phyloP scores from a whole-genome alignment of 805 yeast genomes.

The Hagleromyces aurorensis region DNA sequence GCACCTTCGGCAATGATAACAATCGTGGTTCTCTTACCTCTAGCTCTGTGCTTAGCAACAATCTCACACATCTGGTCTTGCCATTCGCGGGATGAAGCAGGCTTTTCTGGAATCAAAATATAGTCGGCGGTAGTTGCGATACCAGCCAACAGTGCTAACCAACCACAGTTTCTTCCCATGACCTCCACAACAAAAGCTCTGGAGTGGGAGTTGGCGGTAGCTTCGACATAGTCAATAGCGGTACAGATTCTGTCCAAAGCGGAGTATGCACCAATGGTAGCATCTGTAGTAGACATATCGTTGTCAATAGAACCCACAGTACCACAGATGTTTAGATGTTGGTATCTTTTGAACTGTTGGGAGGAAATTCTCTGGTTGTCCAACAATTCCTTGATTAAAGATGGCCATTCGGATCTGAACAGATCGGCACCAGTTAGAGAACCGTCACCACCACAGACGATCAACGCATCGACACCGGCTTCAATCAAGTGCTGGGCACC shows the following conservation, averaged over 20 bases:
- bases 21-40: constrained; percentile 71
- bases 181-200: constrained; percentile 81
- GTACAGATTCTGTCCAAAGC: constrained; percentile 63
- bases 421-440: constrained; percentile 72
- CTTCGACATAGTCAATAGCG: constrained; percentile 69
- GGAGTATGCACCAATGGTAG: constrained; percentile 69
- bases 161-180: constrained; percentile 87
- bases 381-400: constrained; percentile 48
- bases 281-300: constrained; percentile 69
- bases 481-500: constrained; percentile 57
- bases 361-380: constrained; percentile 36
- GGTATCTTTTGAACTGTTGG: constrained; percentile 39
- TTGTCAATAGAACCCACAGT: constrained; percentile 74
- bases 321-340: constrained; percentile 57
- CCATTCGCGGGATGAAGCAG: constrained; percentile 60
- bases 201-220: constrained; percentile 77
- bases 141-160: constrained; percentile 80
- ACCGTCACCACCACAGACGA: constrained; percentile 77
- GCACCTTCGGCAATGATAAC: constrained; percentile 86
- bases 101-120: constrained; percentile 73
- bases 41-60: constrained; percentile 53
- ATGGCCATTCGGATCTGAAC: constrained; percentile 68
- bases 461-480: constrained; percentile 63
- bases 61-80: constrained; percentile 57
- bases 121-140: constrained; percentile 74